Evolutionary conservation across 2,329 filamentous ascomycete species (phyloP).

Genomic region (Claviceps fusiformis): DNA sequence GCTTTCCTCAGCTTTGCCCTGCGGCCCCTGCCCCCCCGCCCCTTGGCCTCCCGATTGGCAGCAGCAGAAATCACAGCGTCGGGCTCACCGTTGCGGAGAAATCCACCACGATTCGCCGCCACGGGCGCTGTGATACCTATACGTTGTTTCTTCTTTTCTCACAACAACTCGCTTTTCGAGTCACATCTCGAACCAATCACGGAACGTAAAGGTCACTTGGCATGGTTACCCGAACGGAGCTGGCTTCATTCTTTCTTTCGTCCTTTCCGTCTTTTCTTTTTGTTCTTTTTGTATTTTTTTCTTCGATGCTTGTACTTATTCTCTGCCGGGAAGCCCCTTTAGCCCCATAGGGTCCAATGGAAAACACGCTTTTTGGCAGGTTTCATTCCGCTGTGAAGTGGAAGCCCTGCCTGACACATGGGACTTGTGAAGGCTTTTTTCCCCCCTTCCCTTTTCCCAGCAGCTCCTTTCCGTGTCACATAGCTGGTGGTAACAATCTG

Average conservation of each 20-base stretch:
- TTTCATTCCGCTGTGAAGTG: background rate
- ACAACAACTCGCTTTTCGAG: slow-evolving; percentile 6
- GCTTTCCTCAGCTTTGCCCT: background rate
- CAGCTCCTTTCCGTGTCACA: background rate
- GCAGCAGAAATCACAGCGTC: background rate
- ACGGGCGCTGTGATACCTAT: slow-evolving; percentile 1
- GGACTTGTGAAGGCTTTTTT: background rate
- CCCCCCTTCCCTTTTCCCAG: background rate
- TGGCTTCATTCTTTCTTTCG: too few species aligned
- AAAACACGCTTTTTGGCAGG: background rate
- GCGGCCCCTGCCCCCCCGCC: background rate
- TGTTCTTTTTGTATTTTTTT: background rate
- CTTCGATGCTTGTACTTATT: background rate
- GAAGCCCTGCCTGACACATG: background rate
- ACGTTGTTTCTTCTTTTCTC: background rate
- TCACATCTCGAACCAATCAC: slow-evolving; percentile 4
- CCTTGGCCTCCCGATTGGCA: background rate
- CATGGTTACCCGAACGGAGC: background rate
- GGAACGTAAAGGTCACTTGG: background rate
- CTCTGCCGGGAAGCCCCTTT: background rate
- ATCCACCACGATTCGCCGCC: slow-evolving; percentile 1
- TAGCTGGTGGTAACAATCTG: background rate
- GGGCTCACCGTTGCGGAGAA: slow-evolving; percentile 7
- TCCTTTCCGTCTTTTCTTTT: too few species aligned
- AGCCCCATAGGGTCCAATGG: background rate